These are phyloP conservation scores for Guadua angustifolia DNA, from an alignment of 176 grass and related monocot genomes.

Conservation along the genomic window DNA sequence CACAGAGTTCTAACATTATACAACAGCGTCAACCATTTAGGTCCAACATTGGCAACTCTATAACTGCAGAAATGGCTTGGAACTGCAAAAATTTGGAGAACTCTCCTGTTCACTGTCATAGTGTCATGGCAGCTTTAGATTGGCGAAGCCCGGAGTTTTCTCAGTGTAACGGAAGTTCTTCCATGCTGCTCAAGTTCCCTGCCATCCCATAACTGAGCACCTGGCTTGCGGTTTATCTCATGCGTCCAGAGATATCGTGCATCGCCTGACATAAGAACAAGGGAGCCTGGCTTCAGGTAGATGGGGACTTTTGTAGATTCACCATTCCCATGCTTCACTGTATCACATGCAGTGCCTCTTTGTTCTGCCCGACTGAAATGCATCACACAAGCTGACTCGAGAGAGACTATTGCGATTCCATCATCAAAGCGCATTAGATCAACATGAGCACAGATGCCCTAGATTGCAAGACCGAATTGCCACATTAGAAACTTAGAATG, in stretches of 20 bases:
- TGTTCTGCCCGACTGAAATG: constrained; percentile 48
- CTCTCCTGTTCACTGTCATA: neutral
- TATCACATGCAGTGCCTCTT: neutral
- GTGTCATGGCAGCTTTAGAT: neutral
- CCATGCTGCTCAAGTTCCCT: constrained; percentile 33
- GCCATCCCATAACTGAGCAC: constrained; percentile 24
- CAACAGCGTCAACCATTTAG: neutral
- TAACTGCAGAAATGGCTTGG: neutral
- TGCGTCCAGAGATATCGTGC: constrained; percentile 84
- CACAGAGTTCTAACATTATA: neutral
- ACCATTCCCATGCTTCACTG: neutral
- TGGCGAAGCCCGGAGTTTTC: constrained; percentile 25
- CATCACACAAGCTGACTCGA: constrained; percentile 82
- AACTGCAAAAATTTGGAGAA: neutral
- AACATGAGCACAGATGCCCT: constrained; percentile 92
- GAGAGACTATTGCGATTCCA: constrained; percentile 78
- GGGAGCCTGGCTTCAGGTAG: constrained; percentile 69
- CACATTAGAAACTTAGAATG: neutral
- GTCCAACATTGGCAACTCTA: neutral
- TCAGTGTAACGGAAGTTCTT: constrained; percentile 33
- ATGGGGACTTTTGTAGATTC: constrained; percentile 40
- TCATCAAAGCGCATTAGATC: constrained; percentile 89
- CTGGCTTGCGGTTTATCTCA: constrained; percentile 74
- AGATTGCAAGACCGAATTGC: neutral
- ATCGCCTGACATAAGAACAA: constrained; percentile 78